Evolutionary conservation across 2,329 filamentous ascomycete species (phyloP).

Genomic region (Arthrobotrys entomopaga): DNA sequence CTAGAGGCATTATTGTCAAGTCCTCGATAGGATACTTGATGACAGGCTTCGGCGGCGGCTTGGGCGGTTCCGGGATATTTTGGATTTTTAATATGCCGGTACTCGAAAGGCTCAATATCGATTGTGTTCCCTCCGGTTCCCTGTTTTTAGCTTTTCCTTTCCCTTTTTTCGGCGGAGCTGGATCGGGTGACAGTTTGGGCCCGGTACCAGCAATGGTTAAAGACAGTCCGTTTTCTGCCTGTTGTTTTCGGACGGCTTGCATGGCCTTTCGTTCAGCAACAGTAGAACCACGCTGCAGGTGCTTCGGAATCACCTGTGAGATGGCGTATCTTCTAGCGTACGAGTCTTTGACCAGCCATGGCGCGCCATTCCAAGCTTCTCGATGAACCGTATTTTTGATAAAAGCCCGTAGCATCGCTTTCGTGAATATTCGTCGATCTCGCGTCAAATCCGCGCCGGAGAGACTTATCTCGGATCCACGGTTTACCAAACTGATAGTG

Average conservation of each 20-base stretch:
- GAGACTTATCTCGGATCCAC: constrained; percentile 74
- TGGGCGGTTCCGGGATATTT: constrained; percentile 62
- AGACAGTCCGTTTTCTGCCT: constrained; percentile 48
- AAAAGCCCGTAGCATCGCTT: constrained; percentile 90
- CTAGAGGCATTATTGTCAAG: constrained; percentile 78
- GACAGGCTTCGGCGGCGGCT: constrained; percentile 75
- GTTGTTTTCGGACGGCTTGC: constrained; percentile 73
- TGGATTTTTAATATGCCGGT: constrained; percentile 41
- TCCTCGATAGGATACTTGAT: constrained; percentile 98
- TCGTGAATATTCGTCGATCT: constrained; percentile 91
- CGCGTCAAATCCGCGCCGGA: constrained; percentile 73
- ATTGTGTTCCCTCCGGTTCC: constrained; percentile 39
- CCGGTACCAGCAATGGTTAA: constrained; percentile 49
- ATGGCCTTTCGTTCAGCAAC: constrained; percentile 79
- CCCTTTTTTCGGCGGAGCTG: constrained; percentile 25
- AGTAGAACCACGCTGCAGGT: constrained; percentile 83
- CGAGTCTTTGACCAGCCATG: constrained; percentile 90
- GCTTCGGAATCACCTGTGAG: constrained; percentile 82
- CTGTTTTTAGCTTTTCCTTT: constrained; percentile 46
- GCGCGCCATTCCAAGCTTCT: constrained; percentile 94
- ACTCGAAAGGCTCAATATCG: constrained; percentile 22
- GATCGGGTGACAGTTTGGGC: constrained; percentile 43
- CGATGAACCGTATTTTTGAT: constrained; percentile 93
- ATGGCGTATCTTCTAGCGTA: constrained; percentile 87
- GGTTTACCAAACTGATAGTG: constrained; percentile 77